Evolutionary conservation across 768 basidiomycete genomes (phyloP).

Genomic region (Rhodotorula paludigena): DNA sequence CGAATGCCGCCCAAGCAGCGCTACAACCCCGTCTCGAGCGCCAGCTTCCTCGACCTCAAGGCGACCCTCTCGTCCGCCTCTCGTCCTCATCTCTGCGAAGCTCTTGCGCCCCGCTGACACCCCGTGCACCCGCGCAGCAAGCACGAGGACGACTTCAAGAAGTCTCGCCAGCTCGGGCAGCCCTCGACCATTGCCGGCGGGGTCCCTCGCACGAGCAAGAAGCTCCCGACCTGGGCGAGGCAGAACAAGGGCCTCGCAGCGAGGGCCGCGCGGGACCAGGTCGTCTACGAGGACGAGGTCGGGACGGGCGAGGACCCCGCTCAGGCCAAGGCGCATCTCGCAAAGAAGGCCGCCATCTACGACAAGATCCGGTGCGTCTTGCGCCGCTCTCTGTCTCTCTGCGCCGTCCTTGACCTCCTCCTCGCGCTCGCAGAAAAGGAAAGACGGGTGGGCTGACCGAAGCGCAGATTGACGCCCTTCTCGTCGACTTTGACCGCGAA

Average conservation of each 20-base stretch:
- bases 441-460: slow-evolving; percentile 36
- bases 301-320: slow-evolving; percentile 2
- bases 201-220: neutral
- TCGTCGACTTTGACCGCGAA: slow-evolving; percentile 42
- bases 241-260: slow-evolving; percentile 29
- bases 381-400: neutral
- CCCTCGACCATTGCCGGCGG: neutral
- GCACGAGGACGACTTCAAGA: slow-evolving; percentile 31
- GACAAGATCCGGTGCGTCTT: slow-evolving; percentile 37
- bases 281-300: slow-evolving; percentile 31
- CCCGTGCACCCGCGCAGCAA: slow-evolving; percentile 3
- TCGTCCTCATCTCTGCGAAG: slow-evolving; percentile 6
- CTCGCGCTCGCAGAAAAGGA: slow-evolving; percentile 17
- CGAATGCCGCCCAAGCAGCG: slow-evolving; percentile 9
- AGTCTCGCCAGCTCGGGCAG: neutral
- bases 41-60: slow-evolving; percentile 34
- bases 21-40: slow-evolving; percentile 6
- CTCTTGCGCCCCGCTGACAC: neutral
- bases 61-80: slow-evolving; percentile 25
- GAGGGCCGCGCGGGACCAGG: slow-evolving; percentile 13
- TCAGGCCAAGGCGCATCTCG: slow-evolving; percentile 25
- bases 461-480: slow-evolving; percentile 38
- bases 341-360: slow-evolving; percentile 41
- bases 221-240: slow-evolving; percentile 24
- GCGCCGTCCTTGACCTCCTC: neutral